Evolutionary conservation across 2,329 filamentous ascomycete species (phyloP).

Genomic region (Venturia asperata): DNA sequence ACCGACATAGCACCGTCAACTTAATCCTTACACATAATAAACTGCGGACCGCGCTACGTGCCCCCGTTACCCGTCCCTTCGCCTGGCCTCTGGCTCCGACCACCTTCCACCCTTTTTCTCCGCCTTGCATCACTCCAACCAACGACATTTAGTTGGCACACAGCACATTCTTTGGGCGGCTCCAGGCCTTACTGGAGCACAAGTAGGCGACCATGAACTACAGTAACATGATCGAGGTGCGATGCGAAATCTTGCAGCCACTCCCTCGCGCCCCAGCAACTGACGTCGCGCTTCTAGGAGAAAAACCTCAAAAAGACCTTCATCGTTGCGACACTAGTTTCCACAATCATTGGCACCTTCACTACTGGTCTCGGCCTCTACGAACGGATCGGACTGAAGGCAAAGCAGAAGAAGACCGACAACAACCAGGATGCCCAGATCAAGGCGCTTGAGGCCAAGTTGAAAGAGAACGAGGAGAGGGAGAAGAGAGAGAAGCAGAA

Average conservation of each 20-base stretch:
- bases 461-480: constrained; percentile 29
- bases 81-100: background rate
- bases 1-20: background rate
- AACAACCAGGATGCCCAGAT: constrained; percentile 31
- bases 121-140: background rate
- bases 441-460: constrained; percentile 28
- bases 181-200: background rate
- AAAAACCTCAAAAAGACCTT: constrained; percentile 33
- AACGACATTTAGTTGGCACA: background rate
- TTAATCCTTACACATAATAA: background rate
- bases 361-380: constrained; percentile 39
- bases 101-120: background rate
- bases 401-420: constrained; percentile 34
- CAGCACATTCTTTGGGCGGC: background rate
- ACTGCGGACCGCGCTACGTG: background rate
- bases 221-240: constrained; percentile 39
- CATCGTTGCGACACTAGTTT: constrained; percentile 39
- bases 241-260: constrained; percentile 34
- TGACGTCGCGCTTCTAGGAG: constrained; percentile 5
- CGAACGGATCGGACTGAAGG: constrained; percentile 34
- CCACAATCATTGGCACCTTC: constrained; percentile 40
- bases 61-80: background rate
- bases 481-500: constrained; percentile 25
- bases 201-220: constrained; percentile 32
- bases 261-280: background rate